phyloP scores from a whole-genome alignment of 148 eudicot genomes.

The Amaranthus cruentus region DNA sequence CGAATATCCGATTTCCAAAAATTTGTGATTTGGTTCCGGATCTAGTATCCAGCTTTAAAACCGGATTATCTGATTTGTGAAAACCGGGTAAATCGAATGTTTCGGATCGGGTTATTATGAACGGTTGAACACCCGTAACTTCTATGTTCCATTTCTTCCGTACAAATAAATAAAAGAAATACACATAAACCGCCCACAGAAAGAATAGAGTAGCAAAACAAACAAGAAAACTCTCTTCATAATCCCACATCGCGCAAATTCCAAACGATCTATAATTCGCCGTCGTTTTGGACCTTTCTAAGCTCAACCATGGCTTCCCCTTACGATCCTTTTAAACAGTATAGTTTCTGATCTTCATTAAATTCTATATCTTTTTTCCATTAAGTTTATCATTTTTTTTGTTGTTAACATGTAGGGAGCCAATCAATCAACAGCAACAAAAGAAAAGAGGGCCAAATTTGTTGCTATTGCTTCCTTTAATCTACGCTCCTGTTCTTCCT shows the following conservation, averaged over 20 bases:
- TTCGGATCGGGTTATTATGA: too few species aligned
- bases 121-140: too few species aligned
- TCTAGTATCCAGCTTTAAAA: too few species aligned
- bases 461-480: constrained; percentile 59
- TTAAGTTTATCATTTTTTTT: neutral
- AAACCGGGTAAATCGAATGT: too few species aligned
- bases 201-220: neutral
- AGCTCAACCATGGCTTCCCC: constrained; percentile 38
- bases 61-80: too few species aligned
- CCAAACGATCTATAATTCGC: neutral
- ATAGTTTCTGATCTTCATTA: constrained; percentile 8
- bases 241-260: neutral
- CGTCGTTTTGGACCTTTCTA: neutral
- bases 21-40: too few species aligned
- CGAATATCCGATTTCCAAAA: too few species aligned
- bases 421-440: constrained; percentile 25
- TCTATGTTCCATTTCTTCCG: too few species aligned
- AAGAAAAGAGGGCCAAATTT: constrained; percentile 46
- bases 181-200: neutral
- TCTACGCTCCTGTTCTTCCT: constrained; percentile 94
- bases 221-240: neutral
- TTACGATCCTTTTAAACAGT: constrained; percentile 43
- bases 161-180: neutral
- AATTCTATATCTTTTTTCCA: neutral
- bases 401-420: constrained; percentile 23